Evolutionary conservation across 805 yeast species (phyloP), one percentile per base, ranked within the genome.

Genomic region (Ogataea naganishii): DNA sequence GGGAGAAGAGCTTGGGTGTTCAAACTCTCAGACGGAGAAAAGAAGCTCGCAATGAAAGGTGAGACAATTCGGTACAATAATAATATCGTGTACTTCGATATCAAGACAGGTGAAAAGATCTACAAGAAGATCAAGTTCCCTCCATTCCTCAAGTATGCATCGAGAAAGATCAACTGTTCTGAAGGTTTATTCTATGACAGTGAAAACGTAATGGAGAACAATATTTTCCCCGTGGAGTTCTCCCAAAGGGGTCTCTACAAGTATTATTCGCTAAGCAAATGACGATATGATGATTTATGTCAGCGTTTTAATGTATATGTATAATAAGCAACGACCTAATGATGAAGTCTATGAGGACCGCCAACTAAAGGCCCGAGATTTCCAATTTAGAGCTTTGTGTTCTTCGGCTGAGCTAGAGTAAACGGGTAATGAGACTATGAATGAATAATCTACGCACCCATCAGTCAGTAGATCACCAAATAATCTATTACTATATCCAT

Each of bases 1-100:
- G 94, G 94, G 4, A 64, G 95, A 37, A 64, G 96, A 37, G 77
- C 83, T 9, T 85, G 95, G 95, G 51, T 85, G 12, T 79, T 75
- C 51, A 72, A 67, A 45, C 54, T 60, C 12, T 37, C 39, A 9
- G 41, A 41, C 9, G 40, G 33, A 19, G 50, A 49, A 29, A 30
- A 44, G 20, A 27, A 30, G 18, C 38, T 43, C 26, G 46, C 46
- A 19, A 23, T 44, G 23, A 39, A 38, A 20, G 47, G 49, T 10
- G 36, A 48, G 26, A 39, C 45, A 5, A 27, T 40, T 16, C 49
- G 46, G 32, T 49, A 46, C 38, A 45, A 53, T 33, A 53, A 52
- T 34, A 58, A 50, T 39, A 52, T 75, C 30, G 64, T 74, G 4
- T 70, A 63, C 44, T 80, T 74, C 43, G 85, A 80, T 53, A 56